These are phyloP conservation scores for Zymoseptoria crescenta DNA, from an alignment of 2,329 filamentous ascomycete genomes.

Conservation along the genomic window DNA sequence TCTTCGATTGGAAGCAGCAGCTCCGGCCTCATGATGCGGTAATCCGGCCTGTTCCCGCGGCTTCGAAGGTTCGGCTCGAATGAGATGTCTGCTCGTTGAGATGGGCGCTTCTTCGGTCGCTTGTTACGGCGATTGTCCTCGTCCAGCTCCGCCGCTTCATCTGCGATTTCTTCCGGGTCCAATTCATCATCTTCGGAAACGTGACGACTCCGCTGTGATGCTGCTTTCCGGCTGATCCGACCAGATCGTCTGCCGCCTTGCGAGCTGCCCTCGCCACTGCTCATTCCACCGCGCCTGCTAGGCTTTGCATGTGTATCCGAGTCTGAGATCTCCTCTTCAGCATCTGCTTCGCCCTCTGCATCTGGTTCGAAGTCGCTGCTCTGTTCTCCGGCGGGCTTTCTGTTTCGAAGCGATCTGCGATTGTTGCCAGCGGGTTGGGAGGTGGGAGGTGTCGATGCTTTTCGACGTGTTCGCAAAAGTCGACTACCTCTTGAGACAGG, in stretches of 20 bases:
- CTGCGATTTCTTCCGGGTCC: slow-evolving; percentile 42
- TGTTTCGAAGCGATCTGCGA: slow-evolving; percentile 34
- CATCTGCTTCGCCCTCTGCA: slow-evolving; percentile 48
- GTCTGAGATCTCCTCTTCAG: slow-evolving; percentile 46
- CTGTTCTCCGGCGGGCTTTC: slow-evolving; percentile 43
- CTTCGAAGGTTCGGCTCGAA: slow-evolving; percentile 47
- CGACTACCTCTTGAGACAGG: slow-evolving; percentile 44
- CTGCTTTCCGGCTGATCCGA: slow-evolving; percentile 43
- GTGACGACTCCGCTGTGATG: slow-evolving; percentile 39
- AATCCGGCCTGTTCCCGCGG: slow-evolving; percentile 69
- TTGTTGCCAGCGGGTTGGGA: slow-evolving; percentile 30
- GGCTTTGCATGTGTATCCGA: slow-evolving; percentile 37
- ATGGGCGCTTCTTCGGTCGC: slow-evolving; percentile 30
- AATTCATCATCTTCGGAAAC: slow-evolving; percentile 43
- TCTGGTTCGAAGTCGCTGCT: slow-evolving; percentile 58
- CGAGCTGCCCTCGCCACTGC: slow-evolving; percentile 36
- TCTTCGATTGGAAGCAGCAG: slow-evolving; percentile 65
- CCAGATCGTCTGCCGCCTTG: slow-evolving; percentile 43
- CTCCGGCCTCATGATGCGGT: slow-evolving; percentile 74
- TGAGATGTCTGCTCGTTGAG: slow-evolving; percentile 21
- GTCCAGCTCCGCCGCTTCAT: slow-evolving; percentile 52
- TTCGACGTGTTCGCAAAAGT: slow-evolving; percentile 23
- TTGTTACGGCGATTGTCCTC: slow-evolving; percentile 41
- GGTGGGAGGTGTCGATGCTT: slow-evolving; percentile 24
- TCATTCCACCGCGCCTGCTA: slow-evolving; percentile 36